Evolutionary conservation across 768 basidiomycete genomes (phyloP).

Genomic region (Tylopilus plumbeoviolaceoides): DNA sequence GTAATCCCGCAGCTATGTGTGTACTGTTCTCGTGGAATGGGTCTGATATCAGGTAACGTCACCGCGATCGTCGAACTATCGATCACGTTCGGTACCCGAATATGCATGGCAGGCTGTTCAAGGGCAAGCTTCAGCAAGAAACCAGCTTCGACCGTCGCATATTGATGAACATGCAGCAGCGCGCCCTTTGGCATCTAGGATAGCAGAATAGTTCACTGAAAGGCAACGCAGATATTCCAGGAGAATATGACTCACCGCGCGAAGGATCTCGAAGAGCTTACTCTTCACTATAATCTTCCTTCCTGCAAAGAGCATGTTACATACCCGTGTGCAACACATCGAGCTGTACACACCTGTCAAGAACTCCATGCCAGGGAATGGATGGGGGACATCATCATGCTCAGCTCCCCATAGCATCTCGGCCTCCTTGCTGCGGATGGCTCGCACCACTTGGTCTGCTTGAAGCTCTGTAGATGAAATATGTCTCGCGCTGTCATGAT

Average conservation of each 20-base stretch:
- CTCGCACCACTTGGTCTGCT: not conserved
- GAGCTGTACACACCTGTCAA: not conserved
- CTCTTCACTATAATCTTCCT: conserved; percentile 21
- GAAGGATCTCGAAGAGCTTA: conserved; percentile 36
- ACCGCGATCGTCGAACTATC: conserved; percentile 21
- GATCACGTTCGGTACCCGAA: conserved; percentile 27
- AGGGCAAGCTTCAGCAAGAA: conserved; percentile 36
- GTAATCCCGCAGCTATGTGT: conserved; percentile 25
- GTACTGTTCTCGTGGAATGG: conserved; percentile 28
- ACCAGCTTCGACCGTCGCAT: conserved; percentile 37
- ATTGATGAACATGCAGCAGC: conserved; percentile 42
- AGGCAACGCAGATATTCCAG: not conserved
- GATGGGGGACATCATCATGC: not conserved
- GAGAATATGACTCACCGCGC: conserved; percentile 23
- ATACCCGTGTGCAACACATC: not conserved
- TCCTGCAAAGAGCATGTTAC: not conserved
- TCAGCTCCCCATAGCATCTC: not conserved
- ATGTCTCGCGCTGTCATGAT: conserved; percentile 27
- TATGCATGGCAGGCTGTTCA: conserved; percentile 37
- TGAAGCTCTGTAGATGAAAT: conserved; percentile 39
- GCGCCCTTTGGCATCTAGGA: conserved; percentile 48
- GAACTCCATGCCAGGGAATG: not conserved
- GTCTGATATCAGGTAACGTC: conserved; percentile 34
- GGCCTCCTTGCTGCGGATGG: not conserved
- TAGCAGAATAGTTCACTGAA: not conserved